phyloP scores from a whole-genome alignment of 768 basidiomycete genomes.

The Trametes gibbosa region DNA sequence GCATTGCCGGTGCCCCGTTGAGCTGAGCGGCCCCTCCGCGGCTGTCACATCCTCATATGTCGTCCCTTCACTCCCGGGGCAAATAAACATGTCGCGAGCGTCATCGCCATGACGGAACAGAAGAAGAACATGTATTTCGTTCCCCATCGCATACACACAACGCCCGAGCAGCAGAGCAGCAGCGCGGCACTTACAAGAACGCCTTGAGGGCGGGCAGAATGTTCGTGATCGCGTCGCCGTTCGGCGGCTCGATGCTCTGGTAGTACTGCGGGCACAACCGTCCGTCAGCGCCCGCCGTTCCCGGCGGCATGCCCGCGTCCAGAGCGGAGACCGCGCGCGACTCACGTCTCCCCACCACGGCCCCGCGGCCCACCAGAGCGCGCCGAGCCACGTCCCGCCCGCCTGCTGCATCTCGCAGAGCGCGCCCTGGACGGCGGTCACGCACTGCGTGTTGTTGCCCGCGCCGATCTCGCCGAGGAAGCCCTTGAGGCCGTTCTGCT shows the following conservation, averaged over 20 bases:
- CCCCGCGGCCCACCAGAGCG: constrained; percentile 59
- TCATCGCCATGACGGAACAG: no score
- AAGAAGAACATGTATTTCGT: no score
- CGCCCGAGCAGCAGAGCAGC: no score
- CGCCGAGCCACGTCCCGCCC: constrained; percentile 50
- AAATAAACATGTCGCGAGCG: no score
- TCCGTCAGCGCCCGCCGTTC: background rate
- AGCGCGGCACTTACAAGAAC: constrained; percentile 51
- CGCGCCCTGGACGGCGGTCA: constrained; percentile 51
- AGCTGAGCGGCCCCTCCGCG: no score
- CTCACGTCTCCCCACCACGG: constrained; percentile 59
- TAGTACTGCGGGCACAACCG: constrained; percentile 42
- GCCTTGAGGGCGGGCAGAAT: constrained; percentile 56
- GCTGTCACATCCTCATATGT: no score
- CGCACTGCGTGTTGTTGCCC: constrained; percentile 41
- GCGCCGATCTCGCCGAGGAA: constrained; percentile 65
- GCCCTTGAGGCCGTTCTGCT: constrained; percentile 57
- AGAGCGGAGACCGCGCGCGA: constrained; percentile 10
- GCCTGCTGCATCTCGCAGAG: constrained; percentile 58
- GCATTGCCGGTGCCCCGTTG: no score
- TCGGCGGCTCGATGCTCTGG: constrained; percentile 61
- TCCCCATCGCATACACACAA: no score
- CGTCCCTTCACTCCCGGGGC: no score
- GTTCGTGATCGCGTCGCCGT: constrained; percentile 48
- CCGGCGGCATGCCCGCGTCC: no score